Evolutionary conservation across 2,329 filamentous ascomycete species (phyloP), one percentile per base, ranked within the genome.

Genomic region (Botrytis fragariae): DNA sequence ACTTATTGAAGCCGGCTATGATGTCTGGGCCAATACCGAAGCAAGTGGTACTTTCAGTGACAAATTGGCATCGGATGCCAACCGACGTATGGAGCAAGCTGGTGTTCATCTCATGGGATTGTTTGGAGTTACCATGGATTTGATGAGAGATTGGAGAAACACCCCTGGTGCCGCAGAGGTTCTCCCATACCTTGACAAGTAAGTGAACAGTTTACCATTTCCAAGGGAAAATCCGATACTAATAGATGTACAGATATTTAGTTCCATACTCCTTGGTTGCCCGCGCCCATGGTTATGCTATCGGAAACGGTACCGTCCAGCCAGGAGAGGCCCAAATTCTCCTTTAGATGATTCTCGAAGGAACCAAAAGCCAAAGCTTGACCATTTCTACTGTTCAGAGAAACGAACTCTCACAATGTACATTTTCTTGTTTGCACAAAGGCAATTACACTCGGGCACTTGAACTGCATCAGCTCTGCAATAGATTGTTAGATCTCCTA

Each of bases 1-100:
- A 0, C 87, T 94, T 7, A 85, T 90, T 51, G 87, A 89, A 22
- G 91, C 88, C 61, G 92, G 92, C 39, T 94, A 93, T 84, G 87
- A 87, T 54, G 92, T 94, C 73, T 93, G 87, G 84, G 91, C 90
- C 77, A 92, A 93, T 82, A 86, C 90, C 70, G 92, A 94, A 78
- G 91, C 90, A 3, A 90, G 87, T 0, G 92, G 91, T 1, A 93
- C 92, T 1, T 89, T 89, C 32, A 88, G 86, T 2, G 79, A 83
- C 57, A 85, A 91, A 62, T 85, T 91, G 73, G 86, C 89, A 10
- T 88, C 90, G 74, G 86, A 89, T 68, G 87, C 90, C 57, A 93
- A 93, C 81, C 84, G 87, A 45, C 87, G 90, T 64, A 93, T 93
- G 90, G 84, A 87, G 72, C 79, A 83, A 37, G 90, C 91, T 0